Conservation (phyloP, 148 eudicot genomes). For the Heliamphora exappendiculata region DNA sequence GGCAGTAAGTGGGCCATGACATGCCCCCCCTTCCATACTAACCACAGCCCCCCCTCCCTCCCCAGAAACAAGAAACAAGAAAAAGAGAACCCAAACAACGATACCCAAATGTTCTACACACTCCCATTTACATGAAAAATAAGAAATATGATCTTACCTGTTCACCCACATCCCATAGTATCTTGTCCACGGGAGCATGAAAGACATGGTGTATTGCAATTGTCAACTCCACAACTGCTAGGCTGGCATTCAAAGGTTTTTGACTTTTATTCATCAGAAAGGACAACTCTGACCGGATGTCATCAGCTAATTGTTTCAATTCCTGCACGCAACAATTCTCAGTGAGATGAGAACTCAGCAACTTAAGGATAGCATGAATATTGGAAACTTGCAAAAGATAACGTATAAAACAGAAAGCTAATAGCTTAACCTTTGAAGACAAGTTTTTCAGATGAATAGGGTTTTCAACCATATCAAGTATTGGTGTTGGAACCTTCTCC, state of each 20-base stretch:
- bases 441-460: constrained; percentile 77
- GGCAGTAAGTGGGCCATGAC: too few species aligned
- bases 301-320: constrained; percentile 69
- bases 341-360: constrained; percentile 13
- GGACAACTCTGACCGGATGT: constrained; percentile 64
- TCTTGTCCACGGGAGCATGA: constrained; percentile 83
- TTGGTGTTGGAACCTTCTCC: constrained; percentile 71
- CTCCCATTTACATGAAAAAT: background rate
- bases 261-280: constrained; percentile 46
- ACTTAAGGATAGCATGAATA: constrained; percentile 3
- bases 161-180: constrained; percentile 77
- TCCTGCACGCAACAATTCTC: constrained; percentile 45
- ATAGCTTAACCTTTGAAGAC: constrained; percentile 62
- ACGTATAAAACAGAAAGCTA: constrained; percentile 8
- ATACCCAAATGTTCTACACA: background rate
- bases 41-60: background rate
- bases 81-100: background rate
- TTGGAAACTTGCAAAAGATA: background rate
- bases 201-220: constrained; percentile 85
- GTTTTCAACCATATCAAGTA: constrained; percentile 77
- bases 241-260: constrained; percentile 45
- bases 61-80: background rate
- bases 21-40: too few species aligned
- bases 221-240: constrained; percentile 75
- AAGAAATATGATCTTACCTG: constrained; percentile 45